These are phyloP conservation scores for Porcisia deanei DNA, from an alignment of 208 protist species.

Conservation along the genomic window DNA sequence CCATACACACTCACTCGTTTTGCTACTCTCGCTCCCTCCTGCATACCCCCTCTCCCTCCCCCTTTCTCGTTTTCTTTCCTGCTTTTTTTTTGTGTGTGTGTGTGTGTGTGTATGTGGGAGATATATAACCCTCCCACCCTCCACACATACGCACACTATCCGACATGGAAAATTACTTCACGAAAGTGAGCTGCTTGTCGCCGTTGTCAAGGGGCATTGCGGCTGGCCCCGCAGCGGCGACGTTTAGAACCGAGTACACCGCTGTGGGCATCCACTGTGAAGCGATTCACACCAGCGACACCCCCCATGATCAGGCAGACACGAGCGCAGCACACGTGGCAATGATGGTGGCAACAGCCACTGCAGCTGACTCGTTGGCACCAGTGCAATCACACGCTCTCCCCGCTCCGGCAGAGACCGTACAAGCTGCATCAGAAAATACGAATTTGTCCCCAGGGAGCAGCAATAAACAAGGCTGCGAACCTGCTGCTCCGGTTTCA, in stretches of 20 bases:
- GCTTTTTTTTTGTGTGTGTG: constrained; percentile 15
- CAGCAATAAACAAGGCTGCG: not conserved
- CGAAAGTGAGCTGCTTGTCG: not conserved
- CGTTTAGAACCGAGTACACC: not conserved
- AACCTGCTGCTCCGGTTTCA: not conserved
- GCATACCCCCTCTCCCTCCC: not conserved
- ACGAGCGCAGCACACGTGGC: not conserved
- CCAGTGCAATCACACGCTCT: not conserved
- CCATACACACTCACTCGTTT: not conserved
- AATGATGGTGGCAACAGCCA: not conserved
- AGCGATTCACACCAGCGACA: not conserved
- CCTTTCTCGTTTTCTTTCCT: not conserved
- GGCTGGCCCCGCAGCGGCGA: not conserved
- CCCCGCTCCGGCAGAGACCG: not conserved
- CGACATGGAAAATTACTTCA: not conserved
- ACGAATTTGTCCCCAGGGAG: not conserved
- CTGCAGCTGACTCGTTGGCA: not conserved
- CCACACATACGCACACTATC: not conserved
- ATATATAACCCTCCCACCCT: too few species aligned
- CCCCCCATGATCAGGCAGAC: not conserved
- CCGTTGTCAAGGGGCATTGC: not conserved
- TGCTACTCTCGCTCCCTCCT: not conserved
- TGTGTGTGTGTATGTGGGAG: too few species aligned
- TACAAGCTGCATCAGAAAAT: too few species aligned
- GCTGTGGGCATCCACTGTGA: not conserved